A percentile compares a stretch with the other conserved stretches of the same genome.
These are phyloP conservation scores for Mariannaea elegans DNA, from an alignment of 2,329 filamentous ascomycete species.

Conservation along the genomic window DNA sequence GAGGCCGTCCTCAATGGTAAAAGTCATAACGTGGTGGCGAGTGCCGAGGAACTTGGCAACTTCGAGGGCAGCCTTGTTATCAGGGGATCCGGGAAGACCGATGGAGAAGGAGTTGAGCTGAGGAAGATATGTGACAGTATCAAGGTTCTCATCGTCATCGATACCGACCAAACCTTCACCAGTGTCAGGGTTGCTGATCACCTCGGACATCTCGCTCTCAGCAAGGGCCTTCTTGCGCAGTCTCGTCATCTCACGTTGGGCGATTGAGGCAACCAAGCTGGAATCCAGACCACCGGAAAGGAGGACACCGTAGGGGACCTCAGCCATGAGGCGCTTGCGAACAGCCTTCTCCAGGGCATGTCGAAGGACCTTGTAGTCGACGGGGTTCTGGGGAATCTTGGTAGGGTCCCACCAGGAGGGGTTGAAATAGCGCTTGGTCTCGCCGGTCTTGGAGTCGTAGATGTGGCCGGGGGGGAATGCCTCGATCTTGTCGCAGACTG, in stretches of 20 bases:
- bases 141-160: conserved; percentile 89
- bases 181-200: conserved; percentile 58
- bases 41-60: conserved; percentile 97
- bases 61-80: conserved; percentile 89
- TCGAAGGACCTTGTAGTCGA: conserved; percentile 85
- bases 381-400: conserved; percentile 79
- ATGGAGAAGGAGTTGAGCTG: conserved; percentile 99
- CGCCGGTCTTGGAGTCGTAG: conserved; percentile 91
- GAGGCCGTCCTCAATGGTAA: conserved; percentile 96
- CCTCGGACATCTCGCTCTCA: conserved; percentile 54
- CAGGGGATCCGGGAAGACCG: conserved; percentile 89
- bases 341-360: conserved; percentile 89
- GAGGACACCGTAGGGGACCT: conserved; percentile 96
- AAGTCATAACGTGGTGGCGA: conserved; percentile 97
- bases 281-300: conserved; percentile 96
- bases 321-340: conserved; percentile 96
- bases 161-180: conserved; percentile 88
- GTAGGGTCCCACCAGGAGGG: conserved; percentile 90
- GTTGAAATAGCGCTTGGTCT: conserved; percentile 87
- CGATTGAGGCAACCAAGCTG: conserved; percentile 92
- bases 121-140: conserved; percentile 88
- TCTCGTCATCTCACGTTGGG: conserved; percentile 88
- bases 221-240: conserved; percentile 72
- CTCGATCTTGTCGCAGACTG: conserved; percentile 94
- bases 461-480: conserved; percentile 95